A percentile compares a stretch with the other conserved stretches of the same genome.
These are phyloP conservation scores for Tricholomella constricta DNA, from an alignment of 768 basidiomycete genomes.

Conservation along the genomic window DNA sequence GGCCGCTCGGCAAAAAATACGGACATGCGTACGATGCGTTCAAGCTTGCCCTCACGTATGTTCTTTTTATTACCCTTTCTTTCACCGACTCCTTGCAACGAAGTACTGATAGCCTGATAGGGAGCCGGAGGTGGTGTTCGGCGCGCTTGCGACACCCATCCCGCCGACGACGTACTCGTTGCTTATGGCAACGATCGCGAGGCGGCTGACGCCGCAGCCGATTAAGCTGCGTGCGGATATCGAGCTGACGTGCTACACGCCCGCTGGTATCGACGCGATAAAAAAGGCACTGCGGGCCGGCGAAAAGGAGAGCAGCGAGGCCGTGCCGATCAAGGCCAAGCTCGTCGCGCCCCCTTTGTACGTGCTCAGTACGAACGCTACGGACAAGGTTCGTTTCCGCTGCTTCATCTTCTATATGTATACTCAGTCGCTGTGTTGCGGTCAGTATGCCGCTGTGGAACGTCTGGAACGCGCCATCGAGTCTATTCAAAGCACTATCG, in stretches of 20 bases:
- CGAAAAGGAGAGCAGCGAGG: conserved; percentile 83
- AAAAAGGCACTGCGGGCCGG: conserved; percentile 89
- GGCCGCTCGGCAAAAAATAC: conserved; percentile 91
- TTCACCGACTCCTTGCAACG: no score
- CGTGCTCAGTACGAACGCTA: conserved; percentile 93
- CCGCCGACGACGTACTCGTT: conserved; percentile 58
- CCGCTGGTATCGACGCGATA: conserved; percentile 95
- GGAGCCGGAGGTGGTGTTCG: conserved; percentile 74
- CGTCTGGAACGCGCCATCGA: conserved; percentile 93
- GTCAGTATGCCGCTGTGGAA: conserved; percentile 91
- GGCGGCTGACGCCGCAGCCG: conserved; percentile 94
- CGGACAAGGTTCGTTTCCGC: conserved; percentile 73
- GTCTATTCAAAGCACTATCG: conserved; percentile 82
- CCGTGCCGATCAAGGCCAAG: conserved; percentile 96
- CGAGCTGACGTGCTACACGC: conserved; percentile 94
- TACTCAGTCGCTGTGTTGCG: background rate
- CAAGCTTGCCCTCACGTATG: conserved; percentile 93
- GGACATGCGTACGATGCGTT: conserved; percentile 98
- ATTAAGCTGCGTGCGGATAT: conserved; percentile 99
- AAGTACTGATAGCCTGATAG: conserved; percentile 19
- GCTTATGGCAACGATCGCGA: conserved; percentile 83
- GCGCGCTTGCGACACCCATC: conserved; percentile 60
- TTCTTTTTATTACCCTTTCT: no score
- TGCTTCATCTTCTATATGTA: background rate
- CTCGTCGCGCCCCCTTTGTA: conserved; percentile 96